Evolutionary conservation across 2,329 filamentous ascomycete genomes (phyloP), one percentile per base, ranked within the genome.

Genomic region (Nothomitra cinnamomea): DNA sequence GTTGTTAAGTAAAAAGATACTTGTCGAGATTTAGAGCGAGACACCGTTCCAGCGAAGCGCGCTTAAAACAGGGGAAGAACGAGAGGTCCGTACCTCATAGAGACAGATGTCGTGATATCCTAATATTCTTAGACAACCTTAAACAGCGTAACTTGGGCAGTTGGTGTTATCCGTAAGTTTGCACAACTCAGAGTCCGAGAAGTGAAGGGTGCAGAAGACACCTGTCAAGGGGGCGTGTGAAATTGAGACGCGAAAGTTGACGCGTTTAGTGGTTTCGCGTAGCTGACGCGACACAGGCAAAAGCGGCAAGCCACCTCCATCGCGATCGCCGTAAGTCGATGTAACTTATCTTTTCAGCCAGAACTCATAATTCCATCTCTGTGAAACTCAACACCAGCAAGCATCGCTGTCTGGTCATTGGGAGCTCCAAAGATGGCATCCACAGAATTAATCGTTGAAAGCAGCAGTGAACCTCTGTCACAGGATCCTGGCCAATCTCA

Each of bases 401-500:
- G 10, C 4, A 8, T 5, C 32, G 28, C 8, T 22, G 25, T 28
- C 45, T 7, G 12, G 15, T n/a, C 12, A 32, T 32, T 32, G 28
- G 28, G 28, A 32, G 66, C 56, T 60, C 3, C 24, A 35, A n/a
- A 35, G 25, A 49, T 49, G 45, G 24, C 45, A 8, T 17, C 25
- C 3, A 17, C 25, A 19, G 45, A 49, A 49, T 21, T 19, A 17
- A 24, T 49, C 19, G 8, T 12, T 32, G 1, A 25, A 28, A 42
- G 19, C 66, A 22, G 24, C 45, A 48, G 63, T 60, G 59, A 69
- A 63, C 58, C 66, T 68, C 49, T 21, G 3, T 71, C 70, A 13
- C 67, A 71, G 54, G 64, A 65, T 51, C 74, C 73, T 5, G 70
- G 75, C 57, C 67, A 66, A 57, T 77, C 75, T 4, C 74, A 78